A percentile compares a stretch with the other conserved stretches of the same genome.
These are phyloP conservation scores for Annulohypoxylon bovei DNA, from an alignment of 495 filamentous ascomycete species.

Conservation along the genomic window DNA sequence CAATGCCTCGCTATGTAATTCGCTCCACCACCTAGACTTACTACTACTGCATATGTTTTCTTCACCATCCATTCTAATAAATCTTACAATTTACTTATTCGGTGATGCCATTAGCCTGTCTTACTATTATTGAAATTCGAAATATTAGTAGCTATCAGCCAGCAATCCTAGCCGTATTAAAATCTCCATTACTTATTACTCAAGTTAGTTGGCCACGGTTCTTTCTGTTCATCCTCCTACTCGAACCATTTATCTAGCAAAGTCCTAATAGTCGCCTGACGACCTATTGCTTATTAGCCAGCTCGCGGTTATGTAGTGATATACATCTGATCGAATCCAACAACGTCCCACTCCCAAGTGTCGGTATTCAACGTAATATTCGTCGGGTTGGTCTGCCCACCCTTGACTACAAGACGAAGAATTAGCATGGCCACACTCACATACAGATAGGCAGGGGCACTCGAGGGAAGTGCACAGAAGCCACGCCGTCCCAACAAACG, in stretches of 20 bases:
- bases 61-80: no score
- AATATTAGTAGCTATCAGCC: background rate
- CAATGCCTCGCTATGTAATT: no score
- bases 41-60: no score
- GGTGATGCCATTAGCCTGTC: no score
- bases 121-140: no score
- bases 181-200: background rate
- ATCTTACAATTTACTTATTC: no score
- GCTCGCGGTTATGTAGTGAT: constrained; percentile 17
- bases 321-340: constrained; percentile 47
- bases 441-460: no score
- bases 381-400: constrained; percentile 56
- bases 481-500: no score
- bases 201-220: background rate
- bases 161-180: background rate
- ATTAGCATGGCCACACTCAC: constrained; percentile 12
- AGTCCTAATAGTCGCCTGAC: background rate
- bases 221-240: background rate
- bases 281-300: background rate
- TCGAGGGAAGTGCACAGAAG: no score
- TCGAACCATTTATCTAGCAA: background rate
- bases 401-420: constrained; percentile 48
- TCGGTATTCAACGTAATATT: constrained; percentile 63
- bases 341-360: constrained; percentile 48
- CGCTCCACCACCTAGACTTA: no score